Conservation (phyloP, 257 asterid genomes). For the Parsonsia alboflavescens region DNA sequence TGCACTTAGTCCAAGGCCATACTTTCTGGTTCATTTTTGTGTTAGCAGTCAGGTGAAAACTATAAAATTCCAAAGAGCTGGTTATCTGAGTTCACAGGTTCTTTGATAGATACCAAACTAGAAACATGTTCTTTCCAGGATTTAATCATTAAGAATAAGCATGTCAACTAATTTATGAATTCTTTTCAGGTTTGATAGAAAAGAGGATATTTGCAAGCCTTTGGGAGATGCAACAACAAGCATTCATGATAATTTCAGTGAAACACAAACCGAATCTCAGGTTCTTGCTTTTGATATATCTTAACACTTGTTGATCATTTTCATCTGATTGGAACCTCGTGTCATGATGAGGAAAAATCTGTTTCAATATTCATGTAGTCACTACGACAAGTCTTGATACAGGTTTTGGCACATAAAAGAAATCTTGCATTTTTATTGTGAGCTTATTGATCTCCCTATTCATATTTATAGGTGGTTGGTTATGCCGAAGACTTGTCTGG, state of each 20-base stretch:
- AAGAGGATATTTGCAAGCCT: slow-evolving; percentile 28
- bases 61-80: not conserved
- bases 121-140: not conserved
- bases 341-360: not conserved
- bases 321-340: slow-evolving; percentile 13
- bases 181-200: slow-evolving; percentile 54
- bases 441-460: not conserved
- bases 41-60: too few relatives aligned
- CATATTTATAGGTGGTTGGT: slow-evolving; percentile 60
- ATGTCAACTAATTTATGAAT: slow-evolving; percentile 10
- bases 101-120: not conserved
- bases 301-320: slow-evolving; percentile 10
- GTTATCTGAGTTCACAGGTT: not conserved
- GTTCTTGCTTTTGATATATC: slow-evolving; percentile 30
- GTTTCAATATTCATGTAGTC: not conserved
- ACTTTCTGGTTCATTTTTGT: too few relatives aligned
- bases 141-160: not conserved
- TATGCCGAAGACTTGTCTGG: slow-evolving; percentile 95
- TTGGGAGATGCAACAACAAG: slow-evolving; percentile 36
- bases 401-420: not conserved
- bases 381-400: not conserved
- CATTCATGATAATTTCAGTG: slow-evolving; percentile 67
- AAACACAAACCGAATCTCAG: slow-evolving; percentile 96
- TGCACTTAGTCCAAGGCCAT: too few relatives aligned
- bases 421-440: not conserved